phyloP scores from a whole-genome alignment of 2,329 filamentous ascomycete genomes.

The Pseudogymnoascus sp. region DNA sequence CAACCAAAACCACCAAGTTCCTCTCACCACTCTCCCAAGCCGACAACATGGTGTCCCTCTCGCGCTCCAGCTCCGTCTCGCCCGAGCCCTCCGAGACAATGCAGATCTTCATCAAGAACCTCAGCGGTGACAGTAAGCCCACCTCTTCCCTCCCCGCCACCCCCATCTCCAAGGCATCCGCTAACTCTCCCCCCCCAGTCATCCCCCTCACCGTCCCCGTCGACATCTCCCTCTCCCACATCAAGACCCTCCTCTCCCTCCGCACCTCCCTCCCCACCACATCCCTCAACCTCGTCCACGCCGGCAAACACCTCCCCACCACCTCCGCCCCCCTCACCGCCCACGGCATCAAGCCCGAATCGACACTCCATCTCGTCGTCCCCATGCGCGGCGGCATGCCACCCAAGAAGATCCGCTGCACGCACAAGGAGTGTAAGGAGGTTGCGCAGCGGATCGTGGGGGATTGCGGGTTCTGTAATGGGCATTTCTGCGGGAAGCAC shows the following conservation, averaged over 20 bases:
- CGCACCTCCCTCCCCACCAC: conserved; percentile 43
- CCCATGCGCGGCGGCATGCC: conserved; percentile 52
- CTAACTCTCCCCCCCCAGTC: conserved; percentile 32
- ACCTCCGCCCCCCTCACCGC: conserved; percentile 34
- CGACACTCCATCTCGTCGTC: conserved; percentile 44
- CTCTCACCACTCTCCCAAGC: background rate
- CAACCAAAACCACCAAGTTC: background rate
- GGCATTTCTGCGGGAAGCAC: conserved; percentile 93
- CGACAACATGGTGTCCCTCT: conserved; percentile 21
- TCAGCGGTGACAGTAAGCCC: conserved; percentile 47
- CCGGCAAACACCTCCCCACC: conserved; percentile 44
- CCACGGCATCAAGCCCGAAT: conserved; percentile 39
- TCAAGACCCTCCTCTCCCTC: conserved; percentile 47
- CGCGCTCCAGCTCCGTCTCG: conserved; percentile 31
- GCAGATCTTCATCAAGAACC: conserved; percentile 53
- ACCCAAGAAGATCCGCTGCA: conserved; percentile 74
- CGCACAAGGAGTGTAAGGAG: conserved; percentile 80
- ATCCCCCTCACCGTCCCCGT: conserved; percentile 47
- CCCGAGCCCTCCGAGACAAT: conserved; percentile 41
- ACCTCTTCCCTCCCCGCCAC: background rate
- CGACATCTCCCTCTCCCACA: conserved; percentile 44
- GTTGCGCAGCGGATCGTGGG: conserved; percentile 87
- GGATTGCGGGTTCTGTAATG: conserved; percentile 90
- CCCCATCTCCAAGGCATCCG: conserved; percentile 9
- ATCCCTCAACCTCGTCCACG: conserved; percentile 47